phyloP scores from a whole-genome alignment of 2,329 filamentous ascomycete species.

The Cryphonectria carpinicola region DNA sequence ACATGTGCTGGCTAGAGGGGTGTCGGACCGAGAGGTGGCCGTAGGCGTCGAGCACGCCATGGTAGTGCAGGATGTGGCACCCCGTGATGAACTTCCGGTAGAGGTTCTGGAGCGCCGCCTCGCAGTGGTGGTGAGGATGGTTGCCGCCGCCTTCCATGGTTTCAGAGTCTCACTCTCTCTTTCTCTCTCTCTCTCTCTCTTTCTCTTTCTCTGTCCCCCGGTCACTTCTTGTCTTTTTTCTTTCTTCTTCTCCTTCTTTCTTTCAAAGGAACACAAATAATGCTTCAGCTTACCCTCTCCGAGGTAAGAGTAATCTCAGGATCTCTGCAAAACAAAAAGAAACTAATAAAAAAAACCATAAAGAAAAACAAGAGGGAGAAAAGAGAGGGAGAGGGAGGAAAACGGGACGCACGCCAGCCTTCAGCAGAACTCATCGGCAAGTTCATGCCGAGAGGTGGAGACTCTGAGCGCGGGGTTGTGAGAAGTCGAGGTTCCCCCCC shows the following conservation, averaged over 20 bases:
- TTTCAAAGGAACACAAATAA: neutral
- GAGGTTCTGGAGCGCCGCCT: slow-evolving; percentile 13
- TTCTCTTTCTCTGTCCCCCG: too few species aligned
- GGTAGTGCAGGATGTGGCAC: slow-evolving; percentile 55
- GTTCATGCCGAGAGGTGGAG: slow-evolving; percentile 4
- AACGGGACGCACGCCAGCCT: neutral
- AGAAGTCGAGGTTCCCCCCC: neutral
- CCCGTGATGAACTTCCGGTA: slow-evolving; percentile 44
- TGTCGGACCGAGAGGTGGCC: slow-evolving; percentile 59
- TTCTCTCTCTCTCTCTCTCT: neutral
- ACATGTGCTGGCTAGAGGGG: slow-evolving; percentile 47
- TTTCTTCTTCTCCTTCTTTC: too few species aligned
- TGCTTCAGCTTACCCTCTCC: neutral
- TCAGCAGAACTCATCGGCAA: neutral
- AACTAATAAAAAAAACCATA: too few species aligned
- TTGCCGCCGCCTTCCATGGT: slow-evolving; percentile 10
- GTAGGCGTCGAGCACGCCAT: slow-evolving; percentile 56
- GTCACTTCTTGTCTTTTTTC: too few species aligned
- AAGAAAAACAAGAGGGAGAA: too few species aligned
- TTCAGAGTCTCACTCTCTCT: neutral
- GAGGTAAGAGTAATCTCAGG: too few species aligned
- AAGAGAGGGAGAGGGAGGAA: too few species aligned
- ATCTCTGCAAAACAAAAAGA: too few species aligned
- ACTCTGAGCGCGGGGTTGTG: neutral
- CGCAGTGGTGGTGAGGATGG: neutral